These are phyloP conservation scores for Leccinum variicolor DNA, from an alignment of 768 basidiomycete species.

Conservation along the genomic window DNA sequence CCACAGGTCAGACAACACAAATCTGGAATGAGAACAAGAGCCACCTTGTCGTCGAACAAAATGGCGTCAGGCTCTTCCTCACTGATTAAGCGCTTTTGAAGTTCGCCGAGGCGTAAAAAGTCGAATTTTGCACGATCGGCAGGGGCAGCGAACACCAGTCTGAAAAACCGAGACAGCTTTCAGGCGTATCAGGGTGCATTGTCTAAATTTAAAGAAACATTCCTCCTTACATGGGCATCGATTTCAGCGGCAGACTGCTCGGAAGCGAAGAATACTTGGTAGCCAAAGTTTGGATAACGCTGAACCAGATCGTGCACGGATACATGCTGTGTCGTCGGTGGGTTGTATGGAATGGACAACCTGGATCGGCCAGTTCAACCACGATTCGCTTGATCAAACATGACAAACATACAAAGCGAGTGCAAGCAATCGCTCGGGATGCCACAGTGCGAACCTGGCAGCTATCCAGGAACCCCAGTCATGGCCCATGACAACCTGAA, in stretches of 20 bases:
- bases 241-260: constrained; percentile 50
- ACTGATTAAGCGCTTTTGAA: constrained; percentile 8
- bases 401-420: constrained; percentile 52
- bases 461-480: constrained; percentile 76
- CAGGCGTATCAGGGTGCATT: constrained; percentile 25
- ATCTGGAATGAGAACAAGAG: neutral
- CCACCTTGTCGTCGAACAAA: constrained; percentile 20
- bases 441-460: constrained; percentile 68
- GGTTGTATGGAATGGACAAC: constrained; percentile 63
- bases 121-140: neutral
- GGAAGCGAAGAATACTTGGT: constrained; percentile 66
- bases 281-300: constrained; percentile 55
- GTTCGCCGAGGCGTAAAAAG: neutral
- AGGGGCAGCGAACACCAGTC: constrained; percentile 4
- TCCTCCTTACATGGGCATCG: constrained; percentile 48
- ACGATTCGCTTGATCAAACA: neutral
- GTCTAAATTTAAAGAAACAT: neutral
- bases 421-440: constrained; percentile 59
- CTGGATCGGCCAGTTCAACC: constrained; percentile 34
- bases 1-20: constrained; percentile 1
- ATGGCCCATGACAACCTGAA: constrained; percentile 66
- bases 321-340: constrained; percentile 49
- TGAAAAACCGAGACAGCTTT: constrained; percentile 19
- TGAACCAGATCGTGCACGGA: constrained; percentile 50
- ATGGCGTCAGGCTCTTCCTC: constrained; percentile 7